Percentiles rank a stretch among this genome's conserved stretches.
Conservation (phyloP, 1,284 basidiomycete genomes). For the Violaceomyces palustris region DNA sequence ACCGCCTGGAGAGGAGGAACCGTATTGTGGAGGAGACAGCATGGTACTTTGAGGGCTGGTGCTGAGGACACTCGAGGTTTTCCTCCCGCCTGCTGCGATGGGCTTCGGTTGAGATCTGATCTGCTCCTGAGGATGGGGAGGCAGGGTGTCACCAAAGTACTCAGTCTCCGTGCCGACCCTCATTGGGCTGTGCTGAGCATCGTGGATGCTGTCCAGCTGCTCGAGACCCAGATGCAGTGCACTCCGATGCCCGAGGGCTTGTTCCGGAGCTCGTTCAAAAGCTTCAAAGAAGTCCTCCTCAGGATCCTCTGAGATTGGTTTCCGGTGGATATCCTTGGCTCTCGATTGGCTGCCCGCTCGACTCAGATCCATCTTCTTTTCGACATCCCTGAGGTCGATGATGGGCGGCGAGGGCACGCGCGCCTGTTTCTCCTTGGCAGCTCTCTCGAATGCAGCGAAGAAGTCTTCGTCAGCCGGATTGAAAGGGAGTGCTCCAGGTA, state of each 20-base stretch:
- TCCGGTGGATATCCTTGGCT: neutral
- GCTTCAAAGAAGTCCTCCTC: constrained; percentile 35
- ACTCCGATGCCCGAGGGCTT: constrained; percentile 12
- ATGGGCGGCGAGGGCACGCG: constrained; percentile 37
- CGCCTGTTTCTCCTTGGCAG: constrained; percentile 10
- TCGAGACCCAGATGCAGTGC: constrained; percentile 22
- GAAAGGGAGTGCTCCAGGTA: too few species aligned
- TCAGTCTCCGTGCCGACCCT: constrained; percentile 2
- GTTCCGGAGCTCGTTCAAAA: constrained; percentile 28
- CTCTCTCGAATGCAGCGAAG: constrained; percentile 29
- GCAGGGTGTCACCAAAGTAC: constrained; percentile 6
- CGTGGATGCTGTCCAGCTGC: constrained; percentile 36
- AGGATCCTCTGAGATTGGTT: neutral
- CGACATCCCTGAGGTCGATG: constrained; percentile 45
- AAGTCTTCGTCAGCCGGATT: constrained; percentile 35
- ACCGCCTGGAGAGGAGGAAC: too few species aligned
- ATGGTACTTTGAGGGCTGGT: too few species aligned
- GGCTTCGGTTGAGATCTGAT: too few species aligned
- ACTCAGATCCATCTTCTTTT: constrained; percentile 34
- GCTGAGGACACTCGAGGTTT: too few species aligned
- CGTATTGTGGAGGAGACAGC: too few species aligned
- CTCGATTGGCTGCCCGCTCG: constrained; percentile 4
- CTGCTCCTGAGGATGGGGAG: too few species aligned
- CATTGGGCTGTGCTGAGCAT: constrained; percentile 30
- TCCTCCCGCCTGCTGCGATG: too few species aligned